Conservation (phyloP, 345 rosid genomes). For the Euphorbia lathyris region DNA sequence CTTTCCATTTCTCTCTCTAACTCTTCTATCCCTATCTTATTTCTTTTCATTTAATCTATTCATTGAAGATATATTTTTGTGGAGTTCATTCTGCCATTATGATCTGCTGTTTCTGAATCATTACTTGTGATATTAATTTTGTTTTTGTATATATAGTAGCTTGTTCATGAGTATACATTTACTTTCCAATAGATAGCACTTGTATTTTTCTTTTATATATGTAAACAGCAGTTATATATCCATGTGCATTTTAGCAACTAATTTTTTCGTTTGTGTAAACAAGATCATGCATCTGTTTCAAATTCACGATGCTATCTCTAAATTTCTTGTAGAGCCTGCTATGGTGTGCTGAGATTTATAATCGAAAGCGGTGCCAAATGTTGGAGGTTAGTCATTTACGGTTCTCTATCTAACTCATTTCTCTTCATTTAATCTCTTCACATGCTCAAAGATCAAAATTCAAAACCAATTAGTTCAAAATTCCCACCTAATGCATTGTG, state of each 20-base stretch:
- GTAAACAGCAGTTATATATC: no score
- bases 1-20: no score
- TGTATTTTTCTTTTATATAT: neutral
- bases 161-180: constrained; percentile 24
- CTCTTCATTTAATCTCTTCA: no score
- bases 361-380: constrained; percentile 96
- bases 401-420: no score
- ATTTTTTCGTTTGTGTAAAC: no score
- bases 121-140: neutral
- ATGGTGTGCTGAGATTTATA: constrained; percentile 75
- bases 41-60: no score
- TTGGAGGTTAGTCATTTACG: constrained; percentile 51
- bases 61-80: constrained; percentile 14
- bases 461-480: no score
- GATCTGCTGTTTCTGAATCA: neutral
- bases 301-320: neutral
- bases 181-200: constrained; percentile 30
- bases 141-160: constrained; percentile 35
- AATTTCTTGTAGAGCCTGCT: constrained; percentile 64
- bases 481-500: no score
- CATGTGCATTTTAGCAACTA: neutral
- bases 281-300: neutral
- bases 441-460: no score
- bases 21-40: no score
- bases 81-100: neutral